phyloP scores from a whole-genome alignment of 371 early-diverging fungal genomes.

The Circinella minor region DNA sequence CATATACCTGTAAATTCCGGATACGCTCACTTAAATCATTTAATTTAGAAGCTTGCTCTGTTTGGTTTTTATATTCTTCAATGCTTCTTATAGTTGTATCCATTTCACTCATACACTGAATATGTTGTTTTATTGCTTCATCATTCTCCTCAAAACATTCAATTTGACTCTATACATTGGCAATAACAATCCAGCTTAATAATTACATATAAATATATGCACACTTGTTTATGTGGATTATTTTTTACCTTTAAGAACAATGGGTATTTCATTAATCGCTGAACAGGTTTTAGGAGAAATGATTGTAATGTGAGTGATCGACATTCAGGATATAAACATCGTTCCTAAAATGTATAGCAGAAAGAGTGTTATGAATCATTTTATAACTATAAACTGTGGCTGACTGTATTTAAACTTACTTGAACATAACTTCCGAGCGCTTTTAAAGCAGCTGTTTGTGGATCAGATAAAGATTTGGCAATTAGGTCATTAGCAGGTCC shows the following conservation, averaged over 20 bases:
- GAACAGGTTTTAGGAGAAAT: conserved; percentile 45
- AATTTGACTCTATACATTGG: conserved; percentile 9
- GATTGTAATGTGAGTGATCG: conserved; percentile 41
- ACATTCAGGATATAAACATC: conserved; percentile 36
- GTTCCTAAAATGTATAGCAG: conserved; percentile 23
- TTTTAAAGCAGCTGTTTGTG: conserved; percentile 18
- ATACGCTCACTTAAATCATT: conserved; percentile 38
- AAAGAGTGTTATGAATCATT: not conserved
- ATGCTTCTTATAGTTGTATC: conserved; percentile 32
- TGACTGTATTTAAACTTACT: conserved; percentile 20
- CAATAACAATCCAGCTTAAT: no score
- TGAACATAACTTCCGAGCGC: conserved; percentile 34
- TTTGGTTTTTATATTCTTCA: conserved; percentile 36
- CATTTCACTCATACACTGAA: conserved; percentile 28
- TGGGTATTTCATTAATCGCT: conserved; percentile 50
- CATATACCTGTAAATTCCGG: not conserved
- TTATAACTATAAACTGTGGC: no score
- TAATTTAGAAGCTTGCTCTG: conserved; percentile 33
- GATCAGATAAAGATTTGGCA: conserved; percentile 20
- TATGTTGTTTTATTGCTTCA: conserved; percentile 11
- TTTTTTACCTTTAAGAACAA: conserved; percentile 40
- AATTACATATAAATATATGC: no score
- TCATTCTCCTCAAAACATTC: conserved; percentile 11
- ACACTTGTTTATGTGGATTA: no score
- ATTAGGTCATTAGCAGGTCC: conserved; percentile 41